Evolutionary conservation across 495 filamentous ascomycete genomes (phyloP), one percentile per base, ranked within the genome.

Genomic region (Penicillium mononematosum): DNA sequence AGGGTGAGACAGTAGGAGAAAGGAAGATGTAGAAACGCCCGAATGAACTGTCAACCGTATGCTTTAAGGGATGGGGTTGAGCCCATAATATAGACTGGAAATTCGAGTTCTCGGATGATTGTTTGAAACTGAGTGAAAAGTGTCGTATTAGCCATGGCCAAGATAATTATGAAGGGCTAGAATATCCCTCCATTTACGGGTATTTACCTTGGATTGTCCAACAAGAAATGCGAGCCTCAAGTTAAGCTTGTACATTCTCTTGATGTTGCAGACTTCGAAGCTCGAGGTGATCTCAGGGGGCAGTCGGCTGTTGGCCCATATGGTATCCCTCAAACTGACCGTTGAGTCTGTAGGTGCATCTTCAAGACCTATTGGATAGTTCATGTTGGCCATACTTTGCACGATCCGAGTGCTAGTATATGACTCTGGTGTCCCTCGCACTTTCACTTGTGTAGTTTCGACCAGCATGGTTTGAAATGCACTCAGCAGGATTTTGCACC

Each of bases 191-290:
- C 2, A 29, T 29, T 29, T 25, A 6, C 0, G n/a, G n/a, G 10
- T 20, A 11, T 12, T 41, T 25, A 45, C 51, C 41, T 45, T 45
- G 27, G 7, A 36, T 5, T 36, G 2, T 12, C 41, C 43, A 46
- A 54, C 27, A 25, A 45, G 31, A 29, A 54, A 38, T 24, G 31
- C 52, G 12, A 54, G 42, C 14, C 41, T 24, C 2, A 54, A 4
- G 12, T 19, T 24, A 22, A 54, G 29, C 19, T 20, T 39, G 19
- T 54, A 46, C 17, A 17, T 54, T 14, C 43, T 43, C 19, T 38
- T 54, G 22, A 54, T 46, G n/a, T 54, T 54, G 52, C 52, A 54
- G 4, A 46, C 52, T 45, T 54, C 52, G 16, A 54, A 54, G 6
- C 52, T 54, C 0, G 52, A 38, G 12, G 43, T 45, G 6, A 45